A percentile compares a stretch with the other conserved stretches of the same genome.
These are phyloP conservation scores for Copromyces sp. DNA, from an alignment of 495 filamentous ascomycete species.

Conservation along the genomic window DNA sequence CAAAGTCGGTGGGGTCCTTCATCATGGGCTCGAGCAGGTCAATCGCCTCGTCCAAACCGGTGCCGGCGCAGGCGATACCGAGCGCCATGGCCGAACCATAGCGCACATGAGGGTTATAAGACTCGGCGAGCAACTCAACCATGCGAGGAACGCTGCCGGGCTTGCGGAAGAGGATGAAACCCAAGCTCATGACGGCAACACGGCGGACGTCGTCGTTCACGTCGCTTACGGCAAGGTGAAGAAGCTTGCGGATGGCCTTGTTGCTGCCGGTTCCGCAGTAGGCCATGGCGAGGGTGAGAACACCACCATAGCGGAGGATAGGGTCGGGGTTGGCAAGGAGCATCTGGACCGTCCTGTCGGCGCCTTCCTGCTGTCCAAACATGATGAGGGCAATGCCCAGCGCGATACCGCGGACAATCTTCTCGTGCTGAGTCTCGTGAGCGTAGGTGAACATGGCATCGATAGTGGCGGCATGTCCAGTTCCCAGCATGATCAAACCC, in stretches of 20 bases:
- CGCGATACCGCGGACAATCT: conserved; percentile 91
- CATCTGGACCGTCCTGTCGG: conserved; percentile 87
- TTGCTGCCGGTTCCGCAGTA: conserved; percentile 98
- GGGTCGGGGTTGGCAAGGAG: conserved; percentile 91
- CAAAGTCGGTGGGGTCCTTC: conserved; percentile 98
- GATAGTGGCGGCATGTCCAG: conserved; percentile 79
- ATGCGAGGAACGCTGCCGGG: conserved; percentile 94
- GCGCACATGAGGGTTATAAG: conserved; percentile 97
- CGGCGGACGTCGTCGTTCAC: conserved; percentile 96
- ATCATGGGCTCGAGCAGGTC: conserved; percentile 98
- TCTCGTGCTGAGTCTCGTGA: conserved; percentile 96
- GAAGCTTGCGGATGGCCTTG: conserved; percentile 94
- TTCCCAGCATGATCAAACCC: conserved; percentile 95
- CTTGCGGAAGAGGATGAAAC: conserved; percentile 98
- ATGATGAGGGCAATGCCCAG: conserved; percentile 98
- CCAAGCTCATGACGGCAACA: conserved; percentile 95
- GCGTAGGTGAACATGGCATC: conserved; percentile 97
- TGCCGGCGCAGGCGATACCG: conserved; percentile 95
- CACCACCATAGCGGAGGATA: conserved; percentile 89
- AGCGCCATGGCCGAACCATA: conserved; percentile 98
- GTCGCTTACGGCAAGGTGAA: conserved; percentile 95
- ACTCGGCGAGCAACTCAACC: conserved; percentile 97
- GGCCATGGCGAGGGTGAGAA: conserved; percentile 96
- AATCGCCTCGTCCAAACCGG: conserved; percentile 91
- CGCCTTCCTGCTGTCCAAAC: conserved; percentile 90